Conservation (phyloP, 495 filamentous ascomycete species). For the Saxophila tyrrhenica region DNA sequence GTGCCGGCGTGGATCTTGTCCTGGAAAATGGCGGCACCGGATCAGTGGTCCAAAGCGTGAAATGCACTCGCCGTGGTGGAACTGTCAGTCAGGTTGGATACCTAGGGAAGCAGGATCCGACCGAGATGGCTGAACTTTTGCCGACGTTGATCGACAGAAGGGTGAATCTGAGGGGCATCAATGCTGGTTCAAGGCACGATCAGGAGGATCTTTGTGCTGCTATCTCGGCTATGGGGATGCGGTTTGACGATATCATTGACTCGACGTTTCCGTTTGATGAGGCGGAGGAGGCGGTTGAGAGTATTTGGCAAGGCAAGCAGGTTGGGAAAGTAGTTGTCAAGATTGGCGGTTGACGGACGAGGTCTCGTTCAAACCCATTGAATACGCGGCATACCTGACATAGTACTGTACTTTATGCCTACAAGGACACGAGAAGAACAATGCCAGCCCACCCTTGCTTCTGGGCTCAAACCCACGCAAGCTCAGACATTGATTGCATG, state of each 20-base stretch:
- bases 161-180: conserved; percentile 29
- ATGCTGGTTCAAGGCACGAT: conserved; percentile 31
- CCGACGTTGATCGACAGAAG: conserved; percentile 29
- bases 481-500: no score
- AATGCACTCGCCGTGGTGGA: conserved; percentile 29
- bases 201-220: conserved; percentile 30
- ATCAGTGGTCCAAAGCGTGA: conserved; percentile 30
- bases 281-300: conserved; percentile 31
- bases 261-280: conserved; percentile 25
- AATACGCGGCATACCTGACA: no score
- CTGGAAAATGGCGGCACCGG: conserved; percentile 31
- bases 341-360: no score
- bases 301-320: conserved; percentile 30
- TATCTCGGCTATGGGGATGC: conserved; percentile 20
- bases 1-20: conserved; percentile 33
- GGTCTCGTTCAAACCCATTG: no score
- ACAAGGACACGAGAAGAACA: no score
- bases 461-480: no score
- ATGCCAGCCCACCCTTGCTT: no score
- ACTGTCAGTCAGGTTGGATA: conserved; percentile 35
- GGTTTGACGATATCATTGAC: conserved; percentile 30
- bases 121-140: conserved; percentile 24
- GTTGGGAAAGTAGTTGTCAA: conserved; percentile 32
- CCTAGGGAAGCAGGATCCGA: conserved; percentile 23
- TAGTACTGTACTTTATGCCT: no score